Evolutionary conservation across 1,284 basidiomycete species (phyloP).

Genomic region (Papiliotrema flavescens): DNA sequence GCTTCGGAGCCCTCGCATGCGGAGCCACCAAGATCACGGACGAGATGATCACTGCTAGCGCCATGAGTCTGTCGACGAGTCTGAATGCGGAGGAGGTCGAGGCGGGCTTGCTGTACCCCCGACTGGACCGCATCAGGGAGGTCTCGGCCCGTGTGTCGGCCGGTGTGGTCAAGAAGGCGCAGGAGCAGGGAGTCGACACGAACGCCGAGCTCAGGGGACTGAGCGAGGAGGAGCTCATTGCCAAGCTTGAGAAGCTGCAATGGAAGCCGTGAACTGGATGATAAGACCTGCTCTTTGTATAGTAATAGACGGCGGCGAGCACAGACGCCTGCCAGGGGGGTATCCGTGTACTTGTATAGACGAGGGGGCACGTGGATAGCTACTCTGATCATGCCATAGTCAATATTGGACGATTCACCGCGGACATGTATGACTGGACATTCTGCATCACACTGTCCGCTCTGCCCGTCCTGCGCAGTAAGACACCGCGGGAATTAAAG

Average conservation of each 20-base stretch:
- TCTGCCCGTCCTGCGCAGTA: no score
- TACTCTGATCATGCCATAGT: no score
- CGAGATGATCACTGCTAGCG: constrained; percentile 53
- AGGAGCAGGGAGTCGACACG: constrained; percentile 57
- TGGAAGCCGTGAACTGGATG: neutral
- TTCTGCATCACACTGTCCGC: no score
- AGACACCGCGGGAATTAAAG: no score
- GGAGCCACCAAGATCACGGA: constrained; percentile 40
- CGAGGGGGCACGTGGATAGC: no score
- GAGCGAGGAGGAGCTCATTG: constrained; percentile 9
- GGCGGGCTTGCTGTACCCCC: constrained; percentile 67
- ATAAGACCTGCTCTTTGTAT: neutral
- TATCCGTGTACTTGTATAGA: no score
- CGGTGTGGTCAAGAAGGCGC: constrained; percentile 71
- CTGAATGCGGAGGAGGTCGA: constrained; percentile 68
- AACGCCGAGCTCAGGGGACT: constrained; percentile 25
- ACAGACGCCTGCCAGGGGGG: no score
- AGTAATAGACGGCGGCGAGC: neutral
- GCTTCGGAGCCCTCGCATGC: constrained; percentile 72
- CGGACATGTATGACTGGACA: no score
- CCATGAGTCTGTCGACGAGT: constrained; percentile 69
- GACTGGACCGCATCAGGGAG: constrained; percentile 73
- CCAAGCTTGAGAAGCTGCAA: neutral
- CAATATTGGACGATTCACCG: no score
- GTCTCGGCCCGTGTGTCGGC: constrained; percentile 72